Evolutionary conservation across 148 eudicot species (phyloP).

Genomic region (Fallopia convolvulus): DNA sequence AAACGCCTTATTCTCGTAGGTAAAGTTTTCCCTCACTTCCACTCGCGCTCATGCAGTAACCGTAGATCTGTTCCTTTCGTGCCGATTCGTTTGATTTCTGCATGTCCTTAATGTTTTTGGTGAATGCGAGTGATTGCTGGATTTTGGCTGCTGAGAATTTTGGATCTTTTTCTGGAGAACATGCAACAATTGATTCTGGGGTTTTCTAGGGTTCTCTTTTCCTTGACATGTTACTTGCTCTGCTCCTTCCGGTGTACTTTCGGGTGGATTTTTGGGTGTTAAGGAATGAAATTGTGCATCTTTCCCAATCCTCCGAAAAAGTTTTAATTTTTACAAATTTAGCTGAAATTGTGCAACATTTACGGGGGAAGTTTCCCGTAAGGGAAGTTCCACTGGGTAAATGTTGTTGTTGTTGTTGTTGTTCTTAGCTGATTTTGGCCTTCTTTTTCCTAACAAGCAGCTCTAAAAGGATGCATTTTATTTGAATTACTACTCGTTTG

Average conservation of each 20-base stretch:
- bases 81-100: background rate
- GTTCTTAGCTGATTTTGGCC: background rate
- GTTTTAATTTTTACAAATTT: background rate
- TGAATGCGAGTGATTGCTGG: background rate
- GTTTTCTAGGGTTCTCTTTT: background rate
- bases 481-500: background rate
- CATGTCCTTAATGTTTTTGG: background rate
- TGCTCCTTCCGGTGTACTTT: background rate
- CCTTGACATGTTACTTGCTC: background rate
- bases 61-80: background rate
- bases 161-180: background rate
- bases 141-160: slow-evolving; percentile 8
- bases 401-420: no score
- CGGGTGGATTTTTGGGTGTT: background rate
- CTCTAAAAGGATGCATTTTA: background rate
- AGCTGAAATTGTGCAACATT: no score
- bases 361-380: no score
- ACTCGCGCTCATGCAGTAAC: background rate
- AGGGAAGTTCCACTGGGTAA: no score
- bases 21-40: slow-evolving; percentile 7
- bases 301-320: background rate
- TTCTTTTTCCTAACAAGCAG: background rate
- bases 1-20: slow-evolving; percentile 92
- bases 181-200: background rate
- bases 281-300: background rate